Evolutionary conservation across 2,329 filamentous ascomycete genomes (phyloP).

Genomic region (Venturia aucupariae): DNA sequence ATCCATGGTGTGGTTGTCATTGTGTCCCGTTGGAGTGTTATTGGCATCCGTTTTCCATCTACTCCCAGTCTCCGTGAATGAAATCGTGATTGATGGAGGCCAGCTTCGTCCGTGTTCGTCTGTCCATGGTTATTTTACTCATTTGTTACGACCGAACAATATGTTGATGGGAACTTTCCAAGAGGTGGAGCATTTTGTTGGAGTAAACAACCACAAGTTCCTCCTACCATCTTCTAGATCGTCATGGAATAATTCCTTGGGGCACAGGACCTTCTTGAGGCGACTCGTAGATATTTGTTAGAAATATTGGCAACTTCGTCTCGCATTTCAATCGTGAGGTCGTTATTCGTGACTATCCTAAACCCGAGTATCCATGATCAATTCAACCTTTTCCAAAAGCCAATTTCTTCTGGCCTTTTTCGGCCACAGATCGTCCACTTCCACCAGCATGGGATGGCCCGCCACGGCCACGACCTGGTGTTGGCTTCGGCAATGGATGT

Average conservation of each 20-base stretch:
- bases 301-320: background rate
- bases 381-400: slow-evolving; percentile 15
- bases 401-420: slow-evolving; percentile 15
- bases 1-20: background rate
- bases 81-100: background rate
- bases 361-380: background rate
- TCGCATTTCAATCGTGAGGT: background rate
- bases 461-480: slow-evolving; percentile 2
- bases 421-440: background rate
- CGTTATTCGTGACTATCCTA: background rate
- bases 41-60: background rate
- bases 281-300: background rate
- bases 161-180: background rate
- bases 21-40: background rate
- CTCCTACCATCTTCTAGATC: background rate
- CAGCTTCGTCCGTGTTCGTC: background rate
- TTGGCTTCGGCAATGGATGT: slow-evolving; percentile 16
- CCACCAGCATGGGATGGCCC: background rate
- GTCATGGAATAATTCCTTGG: background rate
- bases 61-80: background rate
- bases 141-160: background rate
- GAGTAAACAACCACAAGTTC: background rate
- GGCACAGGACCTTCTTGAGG: background rate
- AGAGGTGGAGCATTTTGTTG: background rate
- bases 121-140: background rate